These are phyloP conservation scores for Aspergillus sp. DNA, from an alignment of 2,329 filamentous ascomycete species.

Conservation along the genomic window DNA sequence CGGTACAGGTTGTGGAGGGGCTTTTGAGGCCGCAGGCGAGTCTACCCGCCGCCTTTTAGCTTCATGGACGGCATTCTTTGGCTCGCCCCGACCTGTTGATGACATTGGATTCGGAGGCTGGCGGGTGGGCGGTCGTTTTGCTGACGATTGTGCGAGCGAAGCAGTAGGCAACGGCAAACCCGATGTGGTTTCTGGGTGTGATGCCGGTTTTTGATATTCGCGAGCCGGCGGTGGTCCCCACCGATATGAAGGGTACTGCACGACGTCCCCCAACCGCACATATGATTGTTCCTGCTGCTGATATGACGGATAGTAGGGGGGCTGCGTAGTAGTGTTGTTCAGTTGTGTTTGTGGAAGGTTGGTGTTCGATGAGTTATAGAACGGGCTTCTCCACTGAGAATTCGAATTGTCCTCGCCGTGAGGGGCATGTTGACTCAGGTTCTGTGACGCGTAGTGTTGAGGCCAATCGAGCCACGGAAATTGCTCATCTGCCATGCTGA, in stretches of 20 bases:
- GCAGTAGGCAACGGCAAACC: neutral
- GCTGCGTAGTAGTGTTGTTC: neutral
- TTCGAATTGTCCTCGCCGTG: neutral
- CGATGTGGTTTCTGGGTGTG: neutral
- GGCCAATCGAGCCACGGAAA: slow-evolving; percentile 19
- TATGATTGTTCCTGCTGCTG: slow-evolving; percentile 2
- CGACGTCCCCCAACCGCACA: slow-evolving; percentile 2
- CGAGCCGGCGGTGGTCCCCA: neutral
- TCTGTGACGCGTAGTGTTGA: slow-evolving; percentile 10
- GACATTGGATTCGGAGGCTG: slow-evolving; percentile 1
- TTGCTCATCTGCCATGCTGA: slow-evolving; percentile 20
- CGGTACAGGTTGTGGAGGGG: neutral
- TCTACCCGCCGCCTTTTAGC: slow-evolving; percentile 17
- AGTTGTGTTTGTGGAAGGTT: neutral
- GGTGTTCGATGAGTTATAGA: neutral
- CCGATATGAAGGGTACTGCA: slow-evolving; percentile 1
- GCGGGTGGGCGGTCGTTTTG: neutral
- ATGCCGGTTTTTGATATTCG: neutral
- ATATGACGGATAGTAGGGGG: neutral
- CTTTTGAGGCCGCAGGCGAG: neutral
- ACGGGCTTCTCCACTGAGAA: slow-evolving; percentile 1
- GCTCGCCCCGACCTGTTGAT: neutral
- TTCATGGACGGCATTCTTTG: slow-evolving; percentile 1
- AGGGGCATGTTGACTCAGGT: neutral
- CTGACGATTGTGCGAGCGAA: slow-evolving; percentile 1